Percentiles rank a stretch among this genome's conserved stretches.
Conservation (phyloP, 1,139 yeast genomes). For the Geotrichum phurueaensis region DNA sequence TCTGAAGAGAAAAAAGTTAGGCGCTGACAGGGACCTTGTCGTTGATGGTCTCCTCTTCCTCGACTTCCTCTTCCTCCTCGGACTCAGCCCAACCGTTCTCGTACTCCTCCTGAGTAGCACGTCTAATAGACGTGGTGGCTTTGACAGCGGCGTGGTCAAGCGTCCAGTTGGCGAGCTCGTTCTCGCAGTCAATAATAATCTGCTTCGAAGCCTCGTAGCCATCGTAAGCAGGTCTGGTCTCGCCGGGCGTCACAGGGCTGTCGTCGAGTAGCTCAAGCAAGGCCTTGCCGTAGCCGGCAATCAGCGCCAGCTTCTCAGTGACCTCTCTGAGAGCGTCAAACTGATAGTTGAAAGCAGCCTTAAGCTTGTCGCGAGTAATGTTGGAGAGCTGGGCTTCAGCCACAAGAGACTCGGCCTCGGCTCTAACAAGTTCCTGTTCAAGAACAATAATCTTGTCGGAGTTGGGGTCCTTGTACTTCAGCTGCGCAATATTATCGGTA, state of each 20-base stretch:
- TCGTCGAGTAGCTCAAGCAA: slow-evolving; percentile 91
- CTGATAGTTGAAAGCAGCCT: slow-evolving; percentile 95
- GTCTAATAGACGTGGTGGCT: slow-evolving; percentile 73
- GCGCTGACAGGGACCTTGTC: background rate
- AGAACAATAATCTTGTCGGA: slow-evolving; percentile 89
- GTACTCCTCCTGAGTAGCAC: slow-evolving; percentile 15
- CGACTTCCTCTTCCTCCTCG: slow-evolving; percentile 15
- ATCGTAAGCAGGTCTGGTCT: slow-evolving; percentile 96
- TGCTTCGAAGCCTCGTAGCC: slow-evolving; percentile 98
- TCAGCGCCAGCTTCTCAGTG: slow-evolving; percentile 91
- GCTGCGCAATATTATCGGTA: slow-evolving; percentile 94
- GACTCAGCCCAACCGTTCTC: slow-evolving; percentile 40
- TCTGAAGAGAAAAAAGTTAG: background rate
- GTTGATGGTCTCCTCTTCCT: slow-evolving; percentile 3
- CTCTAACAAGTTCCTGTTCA: slow-evolving; percentile 97
- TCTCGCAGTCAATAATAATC: slow-evolving; percentile 95
- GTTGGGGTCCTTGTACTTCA: slow-evolving; percentile 96
- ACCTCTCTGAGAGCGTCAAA: slow-evolving; percentile 94
- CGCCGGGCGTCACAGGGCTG: slow-evolving; percentile 97
- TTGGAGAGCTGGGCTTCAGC: slow-evolving; percentile 98
- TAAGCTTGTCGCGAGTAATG: slow-evolving; percentile 94
- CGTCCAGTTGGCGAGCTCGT: slow-evolving; percentile 94
- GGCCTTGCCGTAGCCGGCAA: slow-evolving; percentile 98
- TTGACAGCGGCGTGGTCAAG: slow-evolving; percentile 90
- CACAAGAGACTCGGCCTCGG: slow-evolving; percentile 96